A percentile compares a stretch with the other conserved stretches of the same genome.
These are phyloP conservation scores for Geranomyces variabilis DNA, from an alignment of 192 early-diverging fungal species.

Conservation along the genomic window DNA sequence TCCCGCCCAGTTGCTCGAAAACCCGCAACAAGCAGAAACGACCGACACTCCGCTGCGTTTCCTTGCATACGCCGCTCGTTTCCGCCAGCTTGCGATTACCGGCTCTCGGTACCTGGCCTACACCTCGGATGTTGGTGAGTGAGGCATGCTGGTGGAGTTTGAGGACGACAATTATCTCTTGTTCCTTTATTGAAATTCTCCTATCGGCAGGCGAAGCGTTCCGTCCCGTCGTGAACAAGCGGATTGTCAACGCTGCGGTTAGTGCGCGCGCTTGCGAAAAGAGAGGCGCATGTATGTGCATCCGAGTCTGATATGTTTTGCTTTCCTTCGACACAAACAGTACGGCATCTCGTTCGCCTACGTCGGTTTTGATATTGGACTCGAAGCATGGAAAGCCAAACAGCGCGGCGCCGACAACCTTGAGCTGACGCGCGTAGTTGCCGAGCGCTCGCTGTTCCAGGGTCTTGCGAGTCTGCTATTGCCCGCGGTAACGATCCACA, in stretches of 20 bases:
- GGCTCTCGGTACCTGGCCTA: conserved; percentile 56
- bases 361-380: conserved; percentile 62
- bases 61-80: conserved; percentile 32
- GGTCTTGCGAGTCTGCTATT: conserved; percentile 60
- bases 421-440: conserved; percentile 50
- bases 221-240: conserved; percentile 59
- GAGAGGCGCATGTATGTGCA: conserved; percentile 52
- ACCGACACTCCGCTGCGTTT: conserved; percentile 38
- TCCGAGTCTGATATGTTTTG: no score
- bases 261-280: conserved; percentile 47
- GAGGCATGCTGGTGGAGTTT: no score
- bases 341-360: conserved; percentile 27
- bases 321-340: no score
- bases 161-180: no score
- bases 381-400: conserved; percentile 61
- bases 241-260: conserved; percentile 57
- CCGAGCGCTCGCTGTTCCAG: conserved; percentile 67
- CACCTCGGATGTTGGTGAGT: conserved; percentile 63
- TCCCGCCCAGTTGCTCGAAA: not conserved
- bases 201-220: conserved; percentile 57
- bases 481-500: conserved; percentile 68
- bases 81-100: conserved; percentile 29
- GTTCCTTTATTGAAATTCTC: not conserved
- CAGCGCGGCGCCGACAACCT: conserved; percentile 46
- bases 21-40: conserved; percentile 17